A percentile compares a stretch with the other conserved stretches of the same genome.
phyloP scores from a whole-genome alignment of 768 basidiomycete species.

The Suillus variegatus region DNA sequence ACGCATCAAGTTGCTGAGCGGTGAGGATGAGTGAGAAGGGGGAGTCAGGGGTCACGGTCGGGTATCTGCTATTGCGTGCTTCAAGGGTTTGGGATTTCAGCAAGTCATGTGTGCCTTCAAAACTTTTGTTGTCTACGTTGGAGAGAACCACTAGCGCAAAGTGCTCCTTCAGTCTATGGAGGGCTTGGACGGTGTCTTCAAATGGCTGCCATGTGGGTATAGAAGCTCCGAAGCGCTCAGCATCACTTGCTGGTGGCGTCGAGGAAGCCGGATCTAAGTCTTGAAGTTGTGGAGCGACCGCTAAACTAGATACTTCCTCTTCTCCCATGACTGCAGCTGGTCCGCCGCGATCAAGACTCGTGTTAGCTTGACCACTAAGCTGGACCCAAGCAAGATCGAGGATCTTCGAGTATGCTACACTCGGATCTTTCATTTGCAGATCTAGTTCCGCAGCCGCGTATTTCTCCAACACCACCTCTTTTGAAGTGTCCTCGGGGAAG shows the following conservation, averaged over 20 bases:
- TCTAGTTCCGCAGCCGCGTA: conserved; percentile 56
- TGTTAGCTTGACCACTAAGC: conserved; percentile 17
- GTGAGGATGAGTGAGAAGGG: conserved; percentile 69
- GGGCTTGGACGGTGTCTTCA: conserved; percentile 62
- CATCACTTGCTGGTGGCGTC: conserved; percentile 20
- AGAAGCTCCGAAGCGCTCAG: conserved; percentile 58
- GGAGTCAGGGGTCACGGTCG: conserved; percentile 44
- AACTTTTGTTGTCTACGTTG: conserved; percentile 70
- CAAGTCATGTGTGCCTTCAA: conserved; percentile 56
- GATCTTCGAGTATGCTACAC: conserved; percentile 61
- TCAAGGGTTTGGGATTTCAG: conserved; percentile 31
- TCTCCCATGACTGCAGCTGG: conserved; percentile 33
- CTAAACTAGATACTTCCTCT: conserved; percentile 14
- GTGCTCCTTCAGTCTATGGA: conserved; percentile 56
- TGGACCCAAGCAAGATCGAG: conserved; percentile 46
- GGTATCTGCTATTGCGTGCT: conserved; percentile 34
- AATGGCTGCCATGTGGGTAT: conserved; percentile 66
- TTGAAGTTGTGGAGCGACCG: neutral
- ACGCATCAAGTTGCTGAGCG: conserved; percentile 71
- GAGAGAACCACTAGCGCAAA: conserved; percentile 75
- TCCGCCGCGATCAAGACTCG: conserved; percentile 38
- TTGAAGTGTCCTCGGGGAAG: conserved; percentile 19
- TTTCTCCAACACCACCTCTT: conserved; percentile 47
- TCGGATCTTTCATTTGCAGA: conserved; percentile 58
- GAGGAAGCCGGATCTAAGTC: neutral